Percentiles rank a stretch among this genome's conserved stretches.
Conservation (phyloP, 345 rosid species). For the Anacardium occidentale region DNA sequence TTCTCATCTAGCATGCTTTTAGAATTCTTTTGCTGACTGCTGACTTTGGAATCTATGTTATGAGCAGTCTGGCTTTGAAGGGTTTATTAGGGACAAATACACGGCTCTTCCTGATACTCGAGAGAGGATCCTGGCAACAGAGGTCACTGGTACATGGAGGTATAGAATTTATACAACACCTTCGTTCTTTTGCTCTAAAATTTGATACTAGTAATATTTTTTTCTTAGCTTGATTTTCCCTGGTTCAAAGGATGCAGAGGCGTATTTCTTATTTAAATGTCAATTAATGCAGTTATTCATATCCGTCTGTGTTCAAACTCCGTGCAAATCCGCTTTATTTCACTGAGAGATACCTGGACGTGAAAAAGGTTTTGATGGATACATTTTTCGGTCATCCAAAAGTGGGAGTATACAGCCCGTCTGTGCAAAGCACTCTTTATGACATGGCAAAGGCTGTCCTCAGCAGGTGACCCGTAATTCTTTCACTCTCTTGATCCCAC, state of each 20-base stretch:
- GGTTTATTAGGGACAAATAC: conserved; percentile 80
- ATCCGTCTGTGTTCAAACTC: conserved; percentile 57
- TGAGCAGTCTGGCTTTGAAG: conserved; percentile 94
- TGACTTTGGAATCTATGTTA: conserved; percentile 18
- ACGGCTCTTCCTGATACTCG: conserved; percentile 87
- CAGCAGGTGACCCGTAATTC: conserved; percentile 44
- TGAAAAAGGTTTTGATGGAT: conserved; percentile 52
- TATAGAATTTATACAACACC: conserved; percentile 18
- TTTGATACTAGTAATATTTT: background rate
- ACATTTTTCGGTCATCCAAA: conserved; percentile 83
- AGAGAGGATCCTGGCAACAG: conserved; percentile 90
- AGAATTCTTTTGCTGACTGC: background rate
- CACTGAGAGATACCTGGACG: conserved; percentile 54
- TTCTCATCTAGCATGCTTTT: no score
- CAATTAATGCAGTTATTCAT: conserved; percentile 57
- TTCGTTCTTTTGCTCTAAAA: background rate
- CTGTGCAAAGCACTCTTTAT: conserved; percentile 93
- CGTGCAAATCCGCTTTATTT: conserved; percentile 65
- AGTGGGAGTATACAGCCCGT: conserved; percentile 86
- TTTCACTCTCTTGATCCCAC: background rate
- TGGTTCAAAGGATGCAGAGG: background rate
- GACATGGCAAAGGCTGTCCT: conserved; percentile 80
- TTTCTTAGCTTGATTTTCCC: background rate
- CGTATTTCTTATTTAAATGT: conserved; percentile 21
- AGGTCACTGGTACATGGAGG: conserved; percentile 88